Percentiles rank a stretch among this genome's conserved stretches.
These are phyloP conservation scores for Metschnikowia noctiluminum DNA, from an alignment of 805 yeast genomes.

Conservation along the genomic window DNA sequence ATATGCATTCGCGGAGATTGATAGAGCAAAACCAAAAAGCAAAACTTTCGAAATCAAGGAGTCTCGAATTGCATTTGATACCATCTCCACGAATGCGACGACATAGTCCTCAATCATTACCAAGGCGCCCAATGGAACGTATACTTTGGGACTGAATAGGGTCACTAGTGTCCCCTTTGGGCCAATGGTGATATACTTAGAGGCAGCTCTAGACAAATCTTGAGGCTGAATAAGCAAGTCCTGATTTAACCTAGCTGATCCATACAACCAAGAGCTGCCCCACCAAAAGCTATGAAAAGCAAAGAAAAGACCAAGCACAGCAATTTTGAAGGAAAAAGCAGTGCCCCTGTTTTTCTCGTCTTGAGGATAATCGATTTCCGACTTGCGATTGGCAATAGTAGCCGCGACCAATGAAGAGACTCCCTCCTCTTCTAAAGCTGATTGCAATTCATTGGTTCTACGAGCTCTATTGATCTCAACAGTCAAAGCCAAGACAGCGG, in stretches of 20 bases:
- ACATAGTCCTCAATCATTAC: slow-evolving; percentile 63
- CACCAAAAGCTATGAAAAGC: slow-evolving; percentile 65
- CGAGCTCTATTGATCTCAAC: slow-evolving; percentile 85
- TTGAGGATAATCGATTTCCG: slow-evolving; percentile 26
- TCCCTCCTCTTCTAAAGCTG: slow-evolving; percentile 91
- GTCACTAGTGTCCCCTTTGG: slow-evolving; percentile 54
- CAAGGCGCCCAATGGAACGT: slow-evolving; percentile 53
- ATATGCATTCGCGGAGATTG: slow-evolving; percentile 79
- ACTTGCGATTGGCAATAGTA: slow-evolving; percentile 54
- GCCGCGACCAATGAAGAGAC: slow-evolving; percentile 67
- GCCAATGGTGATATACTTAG: slow-evolving; percentile 45
- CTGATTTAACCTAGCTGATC: slow-evolving; percentile 10
- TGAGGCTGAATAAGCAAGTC: slow-evolving; percentile 16
- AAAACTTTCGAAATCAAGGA: slow-evolving; percentile 75
- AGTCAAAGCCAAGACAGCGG: slow-evolving; percentile 82
- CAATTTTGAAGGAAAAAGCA: slow-evolving; percentile 57
- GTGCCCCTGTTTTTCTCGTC: slow-evolving; percentile 26
- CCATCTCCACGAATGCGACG: slow-evolving; percentile 46
- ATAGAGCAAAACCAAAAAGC: slow-evolving; percentile 66
- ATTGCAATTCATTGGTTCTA: slow-evolving; percentile 71
- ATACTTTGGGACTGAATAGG: slow-evolving; percentile 53
- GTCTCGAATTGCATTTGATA: slow-evolving; percentile 74
- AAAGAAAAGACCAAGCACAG: slow-evolving; percentile 54
- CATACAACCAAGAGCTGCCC: slow-evolving; percentile 66
- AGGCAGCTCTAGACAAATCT: slow-evolving; percentile 38